Conservation (phyloP, 306 rosid genomes). For the Abrus precatorius region DNA sequence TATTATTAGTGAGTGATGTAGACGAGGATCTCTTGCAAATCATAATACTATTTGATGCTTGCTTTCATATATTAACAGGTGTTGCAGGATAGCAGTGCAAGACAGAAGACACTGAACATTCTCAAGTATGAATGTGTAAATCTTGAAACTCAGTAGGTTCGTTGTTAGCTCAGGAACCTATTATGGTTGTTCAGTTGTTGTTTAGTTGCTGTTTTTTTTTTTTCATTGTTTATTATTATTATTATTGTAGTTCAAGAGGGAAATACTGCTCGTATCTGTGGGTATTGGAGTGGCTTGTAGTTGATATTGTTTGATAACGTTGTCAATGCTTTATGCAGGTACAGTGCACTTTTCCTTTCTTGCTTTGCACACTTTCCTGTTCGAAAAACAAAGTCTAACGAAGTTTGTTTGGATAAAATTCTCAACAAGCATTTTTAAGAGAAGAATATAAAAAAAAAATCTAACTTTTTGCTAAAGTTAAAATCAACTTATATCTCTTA, state of each 20-base stretch:
- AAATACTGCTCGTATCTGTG: constrained; percentile 70
- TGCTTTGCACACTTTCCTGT: background rate
- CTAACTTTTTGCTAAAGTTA: background rate
- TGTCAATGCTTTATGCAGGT: constrained; percentile 85
- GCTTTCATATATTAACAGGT: constrained; percentile 52
- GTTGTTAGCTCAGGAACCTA: constrained; percentile 34
- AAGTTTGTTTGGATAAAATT: background rate
- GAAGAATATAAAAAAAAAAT: background rate
- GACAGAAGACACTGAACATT: constrained; percentile 77
- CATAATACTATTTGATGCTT: background rate
- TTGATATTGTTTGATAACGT: constrained; percentile 74
- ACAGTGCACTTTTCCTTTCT: constrained; percentile 53
- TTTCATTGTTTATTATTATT: constrained; percentile 1
- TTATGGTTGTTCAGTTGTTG: constrained; percentile 14
- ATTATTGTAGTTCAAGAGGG: constrained; percentile 80
- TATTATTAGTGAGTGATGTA: constrained; percentile 59
- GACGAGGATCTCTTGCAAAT: constrained; percentile 74
- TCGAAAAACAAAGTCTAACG: background rate
- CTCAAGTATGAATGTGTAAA: constrained; percentile 92
- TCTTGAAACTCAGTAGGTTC: constrained; percentile 60
- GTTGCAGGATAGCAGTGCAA: constrained; percentile 70
- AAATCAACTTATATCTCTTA: no score
- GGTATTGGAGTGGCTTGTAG: constrained; percentile 81
- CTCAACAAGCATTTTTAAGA: background rate
- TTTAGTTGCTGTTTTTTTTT: constrained; percentile 40